Evolutionary conservation across 1,284 basidiomycete species (phyloP), one percentile per base, ranked within the genome.

Genomic region (Schizophyllum amplum): DNA sequence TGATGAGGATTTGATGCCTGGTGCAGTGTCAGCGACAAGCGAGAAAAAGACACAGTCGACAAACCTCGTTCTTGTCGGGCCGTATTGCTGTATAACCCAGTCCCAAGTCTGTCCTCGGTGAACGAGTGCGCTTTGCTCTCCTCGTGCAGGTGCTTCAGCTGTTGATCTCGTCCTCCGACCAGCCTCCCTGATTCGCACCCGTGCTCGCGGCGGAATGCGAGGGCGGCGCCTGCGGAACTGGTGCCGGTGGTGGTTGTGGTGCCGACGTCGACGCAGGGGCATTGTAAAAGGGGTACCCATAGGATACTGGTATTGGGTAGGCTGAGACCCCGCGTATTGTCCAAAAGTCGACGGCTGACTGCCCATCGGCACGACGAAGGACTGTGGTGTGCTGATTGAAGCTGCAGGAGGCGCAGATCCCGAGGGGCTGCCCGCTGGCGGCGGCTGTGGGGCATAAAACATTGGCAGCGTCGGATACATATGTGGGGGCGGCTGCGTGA

Each of bases 1-100:
- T 89, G 60, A 88, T 79, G 26, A 90, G 71, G 55, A 90, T 89
- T 68, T 90, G 87, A 63, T 88, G 86, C 64, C 87, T 90, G 62
- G 17, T 21, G 52, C 55, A 21, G 27, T 21, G 47, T 47, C 27
- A 51, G 55, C 61, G n/a, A 47, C 42, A 24, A 9, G 33, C 33
- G 17, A 42, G 11, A 9, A 9, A 42, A 58, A 7, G 7, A 50
- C 11, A 13, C 46, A 42, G 13, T 6, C 27, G 27, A 9, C 33
- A 17, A 13, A 42, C 33, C 33, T 42, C 17, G 33, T 42, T 17
- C 33, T 42, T 17, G 33, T 42, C 33, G 33, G 33, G 33, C 33
- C 33, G 17, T 42, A 42, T 17, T 42, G 33, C 33, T 42, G 33
- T 42, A 42, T 42, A 9, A 42, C 33, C 6, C 24, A 46, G 27